Conservation (phyloP, 1,284 basidiomycete genomes). For the Leccinum insolens region DNA sequence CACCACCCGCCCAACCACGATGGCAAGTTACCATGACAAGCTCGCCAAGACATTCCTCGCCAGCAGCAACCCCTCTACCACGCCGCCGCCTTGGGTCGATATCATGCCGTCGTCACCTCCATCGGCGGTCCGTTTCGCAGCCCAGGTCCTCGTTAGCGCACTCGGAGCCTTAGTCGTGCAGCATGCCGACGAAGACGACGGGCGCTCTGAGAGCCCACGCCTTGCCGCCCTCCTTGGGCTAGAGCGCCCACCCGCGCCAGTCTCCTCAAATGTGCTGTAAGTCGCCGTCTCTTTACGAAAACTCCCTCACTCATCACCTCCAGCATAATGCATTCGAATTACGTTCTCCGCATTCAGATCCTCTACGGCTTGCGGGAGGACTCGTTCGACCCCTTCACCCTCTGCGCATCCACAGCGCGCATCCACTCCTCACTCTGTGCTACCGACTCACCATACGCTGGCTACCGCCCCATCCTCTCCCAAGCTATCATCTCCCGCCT, state of each 20-base stretch:
- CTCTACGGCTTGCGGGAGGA: slow-evolving; percentile 10
- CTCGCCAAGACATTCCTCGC: slow-evolving; percentile 95
- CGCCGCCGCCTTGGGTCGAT: slow-evolving; percentile 56
- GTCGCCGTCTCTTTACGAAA: no score
- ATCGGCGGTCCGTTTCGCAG: slow-evolving; percentile 72
- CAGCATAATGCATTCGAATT: no score
- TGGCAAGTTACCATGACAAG: slow-evolving; percentile 98
- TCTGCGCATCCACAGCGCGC: slow-evolving; percentile 63
- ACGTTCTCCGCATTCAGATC: no score
- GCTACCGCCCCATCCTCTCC: slow-evolving; percentile 84
- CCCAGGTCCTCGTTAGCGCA: slow-evolving; percentile 91
- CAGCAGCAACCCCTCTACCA: slow-evolving; percentile 92
- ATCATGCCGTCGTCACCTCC: slow-evolving; percentile 54
- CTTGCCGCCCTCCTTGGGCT: no score
- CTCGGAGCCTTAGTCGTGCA: slow-evolving; percentile 46
- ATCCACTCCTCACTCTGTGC: no score
- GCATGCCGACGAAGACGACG: no score
- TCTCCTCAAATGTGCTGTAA: no score
- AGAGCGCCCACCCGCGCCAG: no score
- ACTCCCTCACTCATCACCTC: no score
- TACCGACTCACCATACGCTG: slow-evolving; percentile 20
- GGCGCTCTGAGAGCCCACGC: no score
- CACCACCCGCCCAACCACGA: slow-evolving; percentile 93
- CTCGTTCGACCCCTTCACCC: slow-evolving; percentile 65
- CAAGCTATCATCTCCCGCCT: no score